Evolutionary conservation across 179 eudicot species (phyloP), one percentile per base, ranked within the genome.

Genomic region (Patellifolia procumbens): DNA sequence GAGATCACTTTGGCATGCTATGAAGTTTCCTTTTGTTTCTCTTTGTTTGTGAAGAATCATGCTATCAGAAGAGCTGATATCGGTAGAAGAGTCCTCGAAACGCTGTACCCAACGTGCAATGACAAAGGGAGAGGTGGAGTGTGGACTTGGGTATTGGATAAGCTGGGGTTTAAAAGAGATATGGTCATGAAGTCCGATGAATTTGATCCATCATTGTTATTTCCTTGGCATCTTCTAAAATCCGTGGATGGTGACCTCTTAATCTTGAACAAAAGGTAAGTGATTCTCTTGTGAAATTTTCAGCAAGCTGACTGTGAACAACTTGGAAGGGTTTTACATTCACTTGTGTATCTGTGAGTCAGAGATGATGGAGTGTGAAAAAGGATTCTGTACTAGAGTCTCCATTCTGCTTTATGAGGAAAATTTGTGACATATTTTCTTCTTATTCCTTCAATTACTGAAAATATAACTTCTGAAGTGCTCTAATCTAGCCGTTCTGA

Each of bases 31-130:
- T 70, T 76, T 62, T 59, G 15, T 76, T n/a, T 46, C 67, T 74
- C 34, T 56, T 59, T 77, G n/a, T 28, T 79, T 61, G 49, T 78
- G 80, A 82, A 95, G 97, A 95, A 95, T 83, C 99, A 95, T 90
- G 97, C 97, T 73, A 86, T 95, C 79, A 77, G 99, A 86, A 91
- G 86, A 83, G 99, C 99, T 83, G 91, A 95, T 81, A 73, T 95
- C 88, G 86, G 87, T 84, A 84, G 77, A 61, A 89, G 96, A 83
- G 87, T 89, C 70, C 73, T 95, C 68, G 97, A 91, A 83, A 95
- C 99, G n/a, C 42, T 91, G 32, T 82, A 91, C 80, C 95, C 95
- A 65, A 55, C 73, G 29, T 31, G 42, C 74, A 86, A 62, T 71
- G 80, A 78, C 45, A 88, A 87, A 81, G 88, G 59, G 66, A 75